Evolutionary conservation across 2,329 filamentous ascomycete species (phyloP).

Genomic region (Clonostachys rhizophaga): DNA sequence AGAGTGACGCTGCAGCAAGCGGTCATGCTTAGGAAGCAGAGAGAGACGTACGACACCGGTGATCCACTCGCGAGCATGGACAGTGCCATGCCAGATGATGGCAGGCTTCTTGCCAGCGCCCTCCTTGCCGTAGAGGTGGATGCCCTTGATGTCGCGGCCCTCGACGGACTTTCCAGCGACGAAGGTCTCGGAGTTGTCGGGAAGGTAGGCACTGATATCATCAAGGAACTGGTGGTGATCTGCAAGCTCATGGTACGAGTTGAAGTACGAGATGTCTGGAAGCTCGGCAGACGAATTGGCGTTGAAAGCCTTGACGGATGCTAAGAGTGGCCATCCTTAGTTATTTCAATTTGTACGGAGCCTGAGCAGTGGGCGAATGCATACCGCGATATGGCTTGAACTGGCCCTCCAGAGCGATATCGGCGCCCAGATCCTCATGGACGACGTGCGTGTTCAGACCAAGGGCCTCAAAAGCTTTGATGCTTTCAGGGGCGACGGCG

Average conservation of each 20-base stretch:
- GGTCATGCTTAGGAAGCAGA: not conserved
- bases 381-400: constrained; percentile 20
- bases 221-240: constrained; percentile 44
- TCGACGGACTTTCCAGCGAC: constrained; percentile 39
- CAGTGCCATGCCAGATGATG: constrained; percentile 50
- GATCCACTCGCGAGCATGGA: constrained; percentile 59
- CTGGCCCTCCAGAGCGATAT: constrained; percentile 25
- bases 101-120: constrained; percentile 42
- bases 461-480: constrained; percentile 22
- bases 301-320: not conserved
- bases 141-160: constrained; percentile 54
- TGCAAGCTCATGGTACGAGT: constrained; percentile 45
- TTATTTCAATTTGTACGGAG: not conserved
- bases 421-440: constrained; percentile 31
- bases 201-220: constrained; percentile 34
- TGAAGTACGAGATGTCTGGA: constrained; percentile 25
- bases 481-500: constrained; percentile 26
- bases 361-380: not conserved
- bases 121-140: constrained; percentile 47
- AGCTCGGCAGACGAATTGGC: not conserved
- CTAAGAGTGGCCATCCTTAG: not conserved
- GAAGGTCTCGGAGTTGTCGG: constrained; percentile 41
- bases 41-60: constrained; percentile 21
- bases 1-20: not conserved
- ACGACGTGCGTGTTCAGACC: constrained; percentile 24